Base-by-base conservation (phyloP, 192 early-diverging fungal genomes). In the Gamsiella multidivaricata region DNA sequence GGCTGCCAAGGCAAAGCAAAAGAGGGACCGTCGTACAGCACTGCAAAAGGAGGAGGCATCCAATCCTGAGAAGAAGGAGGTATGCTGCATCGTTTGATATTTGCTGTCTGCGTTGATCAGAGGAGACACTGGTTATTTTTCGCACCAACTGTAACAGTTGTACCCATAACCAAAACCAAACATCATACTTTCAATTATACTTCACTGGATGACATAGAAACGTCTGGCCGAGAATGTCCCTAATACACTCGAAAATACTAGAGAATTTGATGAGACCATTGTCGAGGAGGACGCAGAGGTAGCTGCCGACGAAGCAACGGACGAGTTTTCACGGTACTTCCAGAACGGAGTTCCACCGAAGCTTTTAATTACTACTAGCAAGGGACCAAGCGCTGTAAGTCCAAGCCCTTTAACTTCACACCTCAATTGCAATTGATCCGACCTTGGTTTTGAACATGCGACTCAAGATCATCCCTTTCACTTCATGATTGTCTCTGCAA, bases 201-300 rank as follows among this genome's bases (percentile, higher is more conserved):
- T 12, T 34, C 14, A 39, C 29, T 2, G 9, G 47, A 20, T 18
- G 3, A 1, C 51, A 49, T 80, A 89, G 88, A 86, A 93, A 81
- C 92, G 97, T 54, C 80, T 99, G 64, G 87, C 88, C 39, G 86
- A 93, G 53, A 99, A 99, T 84, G 89, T 95, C 18, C 95, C 96
- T 7, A 86, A 90, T 55, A 99, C 98, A 4, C 83, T 97, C 33
- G 98, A 99, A 64, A 97, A 90, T 72, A 91, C 92, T 18, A 81
- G 96, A 57, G 98, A 99, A 79, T 88, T 84, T 52, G 96, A 99
- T 70, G 96, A 97, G 42, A 97, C 96, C 2, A 87, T 97, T 32
- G 94, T 98, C 9, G 83, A 80, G 3, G 91, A 91, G 22, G 90
- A 93, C 36, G 91, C 87, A 56, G 95, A 96, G 47, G 90, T 97